phyloP scores from a whole-genome alignment of 768 basidiomycete species.

The Lactifluus volemus region DNA sequence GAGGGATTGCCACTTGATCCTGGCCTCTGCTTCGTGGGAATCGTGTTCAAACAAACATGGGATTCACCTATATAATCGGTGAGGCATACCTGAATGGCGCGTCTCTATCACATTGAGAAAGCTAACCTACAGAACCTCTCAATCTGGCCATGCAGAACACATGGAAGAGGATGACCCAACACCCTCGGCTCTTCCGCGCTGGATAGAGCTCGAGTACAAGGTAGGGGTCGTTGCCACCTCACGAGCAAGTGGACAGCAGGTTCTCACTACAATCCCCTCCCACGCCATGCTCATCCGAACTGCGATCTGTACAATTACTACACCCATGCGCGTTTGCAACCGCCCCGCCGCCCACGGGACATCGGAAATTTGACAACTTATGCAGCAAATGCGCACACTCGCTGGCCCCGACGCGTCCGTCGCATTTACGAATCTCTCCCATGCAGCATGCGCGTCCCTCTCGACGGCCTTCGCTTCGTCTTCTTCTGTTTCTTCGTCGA shows the following conservation, averaged over 20 bases:
- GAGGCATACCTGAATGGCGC: not conserved
- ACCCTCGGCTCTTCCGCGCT: constrained; percentile 63
- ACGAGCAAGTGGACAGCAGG: not conserved
- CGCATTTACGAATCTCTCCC: constrained; percentile 82
- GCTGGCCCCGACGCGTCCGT: constrained; percentile 59
- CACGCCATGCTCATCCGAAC: no score
- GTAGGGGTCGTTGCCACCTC: constrained; percentile 33
- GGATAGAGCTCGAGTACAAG: constrained; percentile 90
- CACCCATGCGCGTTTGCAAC: no score
- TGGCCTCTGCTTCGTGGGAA: no score
- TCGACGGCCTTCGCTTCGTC: constrained; percentile 24
- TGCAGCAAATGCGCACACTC: constrained; percentile 75
- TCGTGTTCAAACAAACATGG: constrained; percentile 15
- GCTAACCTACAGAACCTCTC: not conserved
- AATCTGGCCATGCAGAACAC: constrained; percentile 49
- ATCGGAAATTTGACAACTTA: no score
- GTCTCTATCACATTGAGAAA: not conserved
- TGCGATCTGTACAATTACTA: no score
- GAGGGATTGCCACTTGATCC: no score
- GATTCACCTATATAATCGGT: constrained; percentile 26
- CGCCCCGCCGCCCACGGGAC: no score
- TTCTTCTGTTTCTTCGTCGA: not conserved
- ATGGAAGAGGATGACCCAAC: constrained; percentile 91
- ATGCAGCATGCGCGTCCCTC: constrained; percentile 53
- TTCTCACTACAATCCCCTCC: not conserved